Percentiles rank a stretch among this genome's conserved stretches.
These are phyloP conservation scores for Tulasnella calospora DNA, from an alignment of 768 basidiomycete species.

Conservation along the genomic window DNA sequence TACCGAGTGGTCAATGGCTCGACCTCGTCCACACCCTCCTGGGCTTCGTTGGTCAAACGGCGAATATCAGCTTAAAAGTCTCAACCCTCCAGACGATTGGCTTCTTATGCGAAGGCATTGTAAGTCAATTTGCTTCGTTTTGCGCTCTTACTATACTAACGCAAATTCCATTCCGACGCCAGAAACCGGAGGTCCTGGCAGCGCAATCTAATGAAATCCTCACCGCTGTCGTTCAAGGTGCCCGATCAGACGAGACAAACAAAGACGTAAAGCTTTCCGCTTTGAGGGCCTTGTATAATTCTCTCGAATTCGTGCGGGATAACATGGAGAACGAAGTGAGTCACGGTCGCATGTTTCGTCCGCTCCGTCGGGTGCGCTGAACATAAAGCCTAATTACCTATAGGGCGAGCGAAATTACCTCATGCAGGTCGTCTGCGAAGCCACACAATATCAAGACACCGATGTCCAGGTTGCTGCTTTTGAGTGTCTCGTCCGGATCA, in stretches of 20 bases:
- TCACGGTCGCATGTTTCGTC: constrained; percentile 29
- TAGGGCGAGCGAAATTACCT: constrained; percentile 99
- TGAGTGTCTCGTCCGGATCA: constrained; percentile 91
- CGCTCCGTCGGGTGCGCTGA: neutral
- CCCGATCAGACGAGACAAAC: constrained; percentile 90
- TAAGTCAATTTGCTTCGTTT: constrained; percentile 44
- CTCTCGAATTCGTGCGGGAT: constrained; percentile 93
- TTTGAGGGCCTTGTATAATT: constrained; percentile 88
- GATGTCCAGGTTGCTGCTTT: constrained; percentile 93
- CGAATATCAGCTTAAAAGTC: constrained; percentile 70
- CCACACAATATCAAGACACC: constrained; percentile 77
- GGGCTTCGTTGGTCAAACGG: constrained; percentile 73
- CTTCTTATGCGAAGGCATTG: constrained; percentile 94
- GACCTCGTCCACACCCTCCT: constrained; percentile 85
- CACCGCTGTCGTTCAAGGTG: constrained; percentile 97
- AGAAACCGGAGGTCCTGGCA: constrained; percentile 92
- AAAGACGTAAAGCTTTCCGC: constrained; percentile 89
- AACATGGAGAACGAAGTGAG: constrained; percentile 96
- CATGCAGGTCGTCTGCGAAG: constrained; percentile 99
- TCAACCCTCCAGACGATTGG: constrained; percentile 93
- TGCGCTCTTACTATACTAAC: constrained; percentile 16
- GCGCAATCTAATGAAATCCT: constrained; percentile 93
- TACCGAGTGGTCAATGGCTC: constrained; percentile 82
- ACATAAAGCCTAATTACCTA: neutral
- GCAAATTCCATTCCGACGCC: constrained; percentile 23